Evolutionary conservation across 306 rosid genomes (phyloP).

Genomic region (Begonia loranthoides): DNA sequence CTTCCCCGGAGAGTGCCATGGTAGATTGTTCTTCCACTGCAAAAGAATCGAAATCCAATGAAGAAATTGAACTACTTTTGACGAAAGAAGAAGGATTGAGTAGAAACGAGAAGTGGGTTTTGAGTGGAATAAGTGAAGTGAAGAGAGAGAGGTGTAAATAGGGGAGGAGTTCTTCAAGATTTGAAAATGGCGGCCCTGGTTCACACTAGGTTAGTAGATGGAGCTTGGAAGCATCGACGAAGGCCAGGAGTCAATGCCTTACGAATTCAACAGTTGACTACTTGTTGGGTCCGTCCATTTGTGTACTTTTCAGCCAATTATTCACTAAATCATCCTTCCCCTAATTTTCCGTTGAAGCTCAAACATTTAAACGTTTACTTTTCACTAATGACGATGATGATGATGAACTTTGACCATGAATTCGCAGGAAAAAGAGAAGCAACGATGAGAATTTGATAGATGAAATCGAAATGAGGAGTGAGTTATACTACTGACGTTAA

Average conservation of each 20-base stretch:
- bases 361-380: no score
- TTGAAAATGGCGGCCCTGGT: constrained; percentile 1
- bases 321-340: no score
- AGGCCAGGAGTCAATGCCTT: neutral
- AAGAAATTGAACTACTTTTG: no score
- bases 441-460: no score
- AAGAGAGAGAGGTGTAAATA: constrained; percentile 1
- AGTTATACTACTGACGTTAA: no score
- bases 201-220: constrained; percentile 18
- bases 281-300: neutral
- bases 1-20: constrained; percentile 20
- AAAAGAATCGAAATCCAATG: neutral
- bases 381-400: no score
- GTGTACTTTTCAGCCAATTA: no score
- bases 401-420: no score
- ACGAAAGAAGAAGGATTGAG: neutral
- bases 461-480: no score
- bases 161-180: neutral
- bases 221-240: constrained; percentile 14
- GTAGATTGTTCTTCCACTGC: neutral
- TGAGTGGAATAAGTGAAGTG: constrained; percentile 17
- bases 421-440: no score
- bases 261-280: neutral
- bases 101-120: neutral
- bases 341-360: no score